Conservation (phyloP, 2,329 filamentous ascomycete genomes). For the Aspergillus fructus region DNA sequence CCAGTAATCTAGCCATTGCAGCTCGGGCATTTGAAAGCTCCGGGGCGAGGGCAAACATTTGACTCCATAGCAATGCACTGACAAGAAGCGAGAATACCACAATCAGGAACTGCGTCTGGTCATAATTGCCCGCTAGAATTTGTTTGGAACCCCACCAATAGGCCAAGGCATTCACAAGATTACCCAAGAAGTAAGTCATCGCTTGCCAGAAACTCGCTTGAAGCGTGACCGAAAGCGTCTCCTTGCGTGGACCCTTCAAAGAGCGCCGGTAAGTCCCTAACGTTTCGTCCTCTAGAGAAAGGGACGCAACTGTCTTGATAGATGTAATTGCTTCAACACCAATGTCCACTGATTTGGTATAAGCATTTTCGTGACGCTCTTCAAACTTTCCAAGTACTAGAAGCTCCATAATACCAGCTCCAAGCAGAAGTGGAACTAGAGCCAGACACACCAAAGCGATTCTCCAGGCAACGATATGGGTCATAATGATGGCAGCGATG, state of each 20-base stretch:
- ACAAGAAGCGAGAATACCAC: slow-evolving; percentile 70
- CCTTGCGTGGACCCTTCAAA: slow-evolving; percentile 48
- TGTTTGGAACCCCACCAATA: slow-evolving; percentile 77
- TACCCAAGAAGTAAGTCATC: slow-evolving; percentile 49
- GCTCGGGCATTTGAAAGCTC: slow-evolving; percentile 58
- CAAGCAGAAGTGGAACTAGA: slow-evolving; percentile 66
- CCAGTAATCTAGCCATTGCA: slow-evolving; percentile 59
- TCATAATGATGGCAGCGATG: slow-evolving; percentile 64
- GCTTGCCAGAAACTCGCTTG: slow-evolving; percentile 48
- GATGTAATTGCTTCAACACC: slow-evolving; percentile 50
- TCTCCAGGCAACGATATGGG: slow-evolving; percentile 71
- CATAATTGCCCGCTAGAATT: slow-evolving; percentile 65
- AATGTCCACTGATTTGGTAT: slow-evolving; percentile 50
- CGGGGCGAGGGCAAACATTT: slow-evolving; percentile 72
- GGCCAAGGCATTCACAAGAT: slow-evolving; percentile 70
- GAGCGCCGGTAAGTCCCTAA: slow-evolving; percentile 47
- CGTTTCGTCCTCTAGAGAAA: slow-evolving; percentile 53
- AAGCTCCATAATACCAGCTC: slow-evolving; percentile 68
- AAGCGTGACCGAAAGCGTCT: slow-evolving; percentile 50
- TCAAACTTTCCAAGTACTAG: slow-evolving; percentile 60
- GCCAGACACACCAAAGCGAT: slow-evolving; percentile 71
- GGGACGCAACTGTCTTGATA: slow-evolving; percentile 53
- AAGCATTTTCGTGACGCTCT: slow-evolving; percentile 51
- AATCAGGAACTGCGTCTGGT: slow-evolving; percentile 69
- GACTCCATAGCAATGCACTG: slow-evolving; percentile 69